Base-by-base conservation (phyloP, 2,329 filamentous ascomycete genomes). In the Dactylellina parvicollis region DNA sequence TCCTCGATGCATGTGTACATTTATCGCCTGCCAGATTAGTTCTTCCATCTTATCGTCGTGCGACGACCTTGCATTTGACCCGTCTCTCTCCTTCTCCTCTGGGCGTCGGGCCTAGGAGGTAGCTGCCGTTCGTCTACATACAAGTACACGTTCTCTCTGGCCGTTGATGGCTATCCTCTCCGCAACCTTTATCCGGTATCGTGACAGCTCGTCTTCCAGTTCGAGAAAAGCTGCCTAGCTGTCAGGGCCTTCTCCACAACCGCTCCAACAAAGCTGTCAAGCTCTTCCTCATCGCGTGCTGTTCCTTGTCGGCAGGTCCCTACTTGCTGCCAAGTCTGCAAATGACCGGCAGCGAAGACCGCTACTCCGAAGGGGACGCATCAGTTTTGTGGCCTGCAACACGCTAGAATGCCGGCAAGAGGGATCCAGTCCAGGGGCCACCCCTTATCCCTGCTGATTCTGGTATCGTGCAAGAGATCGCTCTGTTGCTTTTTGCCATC, bases 261-360 rank as follows among this genome's bases (percentile, higher is more conserved):
- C 14, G 52, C 50, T 67, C n/a, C 5, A 16, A 28, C 14, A 24
- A 57, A 66, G 61, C 61, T 57, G 40, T 42, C 50, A 50, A 66
- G 52, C 32, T 59, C 36, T 20, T 30, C n/a, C 7, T 34, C 28
- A 50, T 32, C 42, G 16, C 40, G 28, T 36, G 22, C 42, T 20
- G 16, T 57, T 50, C 52, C 52, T 22, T 32, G 52, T 52, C 40
- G 61, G 61, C 34, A 57, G 50, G 50, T 49, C 50, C 42, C 36
- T 57, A 52, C 34, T 24, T 22, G 49, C 44, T 30, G 67, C 59
- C 67, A 65, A 72, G 59, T 46, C 66, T 55, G 50, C 26, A 36
- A 65, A 52, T 34, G 40, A 42, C 26, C 67, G 67, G 67, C 67
- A 59, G 67, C 67, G 46, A 69, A 65, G 26, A 72, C 67, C 67